Evolutionary conservation across 2,329 filamentous ascomycete species (phyloP).

Genomic region (Byssoonygena ceratinophila): DNA sequence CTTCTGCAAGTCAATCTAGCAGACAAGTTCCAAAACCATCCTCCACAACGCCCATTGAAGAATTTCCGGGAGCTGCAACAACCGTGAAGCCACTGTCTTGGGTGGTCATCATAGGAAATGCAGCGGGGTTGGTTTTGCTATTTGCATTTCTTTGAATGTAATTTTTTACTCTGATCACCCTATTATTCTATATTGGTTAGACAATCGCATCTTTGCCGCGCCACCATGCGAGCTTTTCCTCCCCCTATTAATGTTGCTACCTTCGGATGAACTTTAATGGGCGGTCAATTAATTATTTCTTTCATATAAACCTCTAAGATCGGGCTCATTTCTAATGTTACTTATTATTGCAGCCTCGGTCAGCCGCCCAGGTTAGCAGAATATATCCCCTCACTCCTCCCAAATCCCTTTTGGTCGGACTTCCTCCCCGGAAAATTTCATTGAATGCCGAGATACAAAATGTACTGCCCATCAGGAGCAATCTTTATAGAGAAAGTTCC

Average conservation of each 20-base stretch:
- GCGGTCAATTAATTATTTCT: no score
- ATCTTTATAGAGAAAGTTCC: no score
- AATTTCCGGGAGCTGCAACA: slow-evolving; percentile 1
- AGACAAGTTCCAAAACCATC: not conserved
- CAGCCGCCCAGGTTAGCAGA: not conserved
- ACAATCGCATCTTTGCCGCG: not conserved
- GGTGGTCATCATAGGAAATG: not conserved
- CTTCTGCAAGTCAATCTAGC: not conserved
- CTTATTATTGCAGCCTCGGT: not conserved
- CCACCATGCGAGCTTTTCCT: not conserved
- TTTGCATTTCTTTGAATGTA: not conserved
- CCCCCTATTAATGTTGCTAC: not conserved
- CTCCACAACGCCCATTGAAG: not conserved
- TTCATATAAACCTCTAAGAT: not conserved
- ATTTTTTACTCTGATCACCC: not conserved
- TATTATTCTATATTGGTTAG: not conserved
- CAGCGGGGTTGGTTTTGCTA: not conserved
- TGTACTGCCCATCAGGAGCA: no score
- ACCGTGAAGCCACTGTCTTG: not conserved
- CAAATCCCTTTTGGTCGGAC: no score
- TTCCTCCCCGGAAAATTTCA: no score
- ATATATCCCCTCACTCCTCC: not conserved
- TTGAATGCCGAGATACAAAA: no score
- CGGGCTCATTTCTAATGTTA: not conserved
- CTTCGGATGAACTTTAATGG: not conserved